Percentiles rank a stretch among this genome's conserved stretches.
These are phyloP conservation scores for Umbelopsis ramanniana DNA, from an alignment of 192 early-diverging fungal genomes.

Conservation along the genomic window DNA sequence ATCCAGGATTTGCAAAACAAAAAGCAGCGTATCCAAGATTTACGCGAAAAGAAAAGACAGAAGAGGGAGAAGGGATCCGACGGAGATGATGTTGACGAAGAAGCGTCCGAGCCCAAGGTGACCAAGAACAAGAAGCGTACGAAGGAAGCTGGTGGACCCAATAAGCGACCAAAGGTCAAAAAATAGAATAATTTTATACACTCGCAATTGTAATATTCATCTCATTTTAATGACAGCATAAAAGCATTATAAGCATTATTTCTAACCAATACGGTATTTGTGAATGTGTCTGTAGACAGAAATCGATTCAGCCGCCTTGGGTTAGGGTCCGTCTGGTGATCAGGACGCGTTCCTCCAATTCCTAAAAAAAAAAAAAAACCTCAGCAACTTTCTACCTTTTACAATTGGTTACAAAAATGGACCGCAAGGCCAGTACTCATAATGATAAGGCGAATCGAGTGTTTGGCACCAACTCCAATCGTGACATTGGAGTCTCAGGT, in stretches of 20 bases:
- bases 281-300: no score
- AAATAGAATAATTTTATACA: slow-evolving; percentile 10
- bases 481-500: not conserved
- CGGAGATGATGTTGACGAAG: slow-evolving; percentile 39
- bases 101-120: no score
- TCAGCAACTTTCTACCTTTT: not conserved
- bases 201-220: slow-evolving; percentile 21
- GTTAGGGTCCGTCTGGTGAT: no score
- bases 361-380: no score
- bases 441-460: not conserved
- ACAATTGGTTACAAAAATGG: not conserved
- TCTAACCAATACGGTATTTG: not conserved
- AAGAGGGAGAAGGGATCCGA: slow-evolving; percentile 50
- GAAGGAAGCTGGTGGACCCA: not conserved
- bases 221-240: not conserved
- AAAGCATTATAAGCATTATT: not conserved
- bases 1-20: slow-evolving; percentile 46
- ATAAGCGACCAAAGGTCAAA: slow-evolving; percentile 17
- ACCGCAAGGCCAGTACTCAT: not conserved
- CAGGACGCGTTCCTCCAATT: not conserved
- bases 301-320: no score
- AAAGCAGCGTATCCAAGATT: slow-evolving; percentile 40
- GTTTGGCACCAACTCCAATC: not conserved
- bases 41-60: slow-evolving; percentile 46
- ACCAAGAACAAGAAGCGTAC: not conserved